Base-by-base conservation (phyloP, 1,284 basidiomycete genomes). In the Vanrija pseudolonga region DNA sequence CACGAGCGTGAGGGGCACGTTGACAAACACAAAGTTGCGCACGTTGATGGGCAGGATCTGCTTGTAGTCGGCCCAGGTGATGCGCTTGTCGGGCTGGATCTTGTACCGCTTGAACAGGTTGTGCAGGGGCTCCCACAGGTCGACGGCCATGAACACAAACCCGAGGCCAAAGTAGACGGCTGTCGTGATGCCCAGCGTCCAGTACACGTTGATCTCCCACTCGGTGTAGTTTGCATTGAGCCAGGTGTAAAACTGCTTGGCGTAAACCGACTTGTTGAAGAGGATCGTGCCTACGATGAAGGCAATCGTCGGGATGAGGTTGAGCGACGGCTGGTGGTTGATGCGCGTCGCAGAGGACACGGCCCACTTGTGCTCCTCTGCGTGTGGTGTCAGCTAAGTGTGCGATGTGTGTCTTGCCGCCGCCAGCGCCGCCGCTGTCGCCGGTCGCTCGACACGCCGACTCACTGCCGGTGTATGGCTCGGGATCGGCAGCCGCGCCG, bases 331-430 rank as follows among this genome's bases (percentile, higher is more conserved):
- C 3, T n/a, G 44, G 40, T 52, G 47, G 55, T 60, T 60, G 15
- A 44, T 17, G 20, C 59, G 59, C 19, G 55, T 49, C 9, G 47
- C 14, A 3, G 55, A 46, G 3, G 45, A 36, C 18, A 48, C 22
- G 17, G 46, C 59, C 51, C 51, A 60, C 17, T 47, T 42, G 50
- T 60, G 59, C 23, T 56, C 47, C 49, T 60, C 59, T 60, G 55
- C 15, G 37, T n/a, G n/a, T 9, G 1, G 2, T 7, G 51, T 54
- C 38, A 54, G 51, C 24, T 26, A 4, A 9, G 5, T 26, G 24
- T 26, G n/a, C n/a, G n/a, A n/a, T n/a, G n/a, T n/a, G n/a, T 9
- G 24, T 26, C 24, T 26, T 9, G 24, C 24, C 24, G 37, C 37
- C 37, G 37, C 37, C 37, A 14, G 6, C 37, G 12, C 15, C 37